Evolutionary conservation across 495 filamentous ascomycete genomes (phyloP).

Genomic region (Daldinia childiae): DNA sequence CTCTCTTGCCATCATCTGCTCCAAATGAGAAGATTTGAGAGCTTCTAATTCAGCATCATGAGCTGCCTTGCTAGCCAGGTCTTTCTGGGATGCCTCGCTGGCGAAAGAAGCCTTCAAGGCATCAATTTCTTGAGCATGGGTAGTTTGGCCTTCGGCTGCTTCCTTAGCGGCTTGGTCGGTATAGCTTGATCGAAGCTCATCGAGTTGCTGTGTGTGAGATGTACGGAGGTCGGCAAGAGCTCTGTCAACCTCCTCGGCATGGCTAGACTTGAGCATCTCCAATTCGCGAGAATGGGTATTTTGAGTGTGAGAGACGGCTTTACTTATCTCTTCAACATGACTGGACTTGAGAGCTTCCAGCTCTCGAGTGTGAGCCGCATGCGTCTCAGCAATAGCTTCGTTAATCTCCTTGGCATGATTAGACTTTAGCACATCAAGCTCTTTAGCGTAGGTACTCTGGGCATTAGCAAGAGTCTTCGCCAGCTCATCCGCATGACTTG

Average conservation of each 20-base stretch:
- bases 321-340: constrained; percentile 51
- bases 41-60: constrained; percentile 46
- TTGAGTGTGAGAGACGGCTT: constrained; percentile 39
- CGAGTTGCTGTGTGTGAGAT: constrained; percentile 49
- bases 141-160: constrained; percentile 30
- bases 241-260: constrained; percentile 52
- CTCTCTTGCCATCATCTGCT: constrained; percentile 37
- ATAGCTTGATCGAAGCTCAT: constrained; percentile 50
- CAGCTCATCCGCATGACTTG: constrained; percentile 53
- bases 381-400: constrained; percentile 49
- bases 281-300: constrained; percentile 48
- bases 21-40: constrained; percentile 39
- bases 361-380: constrained; percentile 49
- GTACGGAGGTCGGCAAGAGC: constrained; percentile 48
- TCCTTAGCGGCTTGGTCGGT: constrained; percentile 41
- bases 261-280: constrained; percentile 54
- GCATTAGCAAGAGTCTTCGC: constrained; percentile 48
- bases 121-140: constrained; percentile 35
- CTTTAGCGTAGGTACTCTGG: constrained; percentile 44
- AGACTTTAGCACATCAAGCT: constrained; percentile 52
- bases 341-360: constrained; percentile 52
- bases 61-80: constrained; percentile 39
- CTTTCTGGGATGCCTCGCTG: constrained; percentile 35
- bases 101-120: constrained; percentile 29
- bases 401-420: constrained; percentile 51